These are phyloP conservation scores for Heliophila coronopifolia DNA, from an alignment of 441 rosid genomes.

Conservation along the genomic window DNA sequence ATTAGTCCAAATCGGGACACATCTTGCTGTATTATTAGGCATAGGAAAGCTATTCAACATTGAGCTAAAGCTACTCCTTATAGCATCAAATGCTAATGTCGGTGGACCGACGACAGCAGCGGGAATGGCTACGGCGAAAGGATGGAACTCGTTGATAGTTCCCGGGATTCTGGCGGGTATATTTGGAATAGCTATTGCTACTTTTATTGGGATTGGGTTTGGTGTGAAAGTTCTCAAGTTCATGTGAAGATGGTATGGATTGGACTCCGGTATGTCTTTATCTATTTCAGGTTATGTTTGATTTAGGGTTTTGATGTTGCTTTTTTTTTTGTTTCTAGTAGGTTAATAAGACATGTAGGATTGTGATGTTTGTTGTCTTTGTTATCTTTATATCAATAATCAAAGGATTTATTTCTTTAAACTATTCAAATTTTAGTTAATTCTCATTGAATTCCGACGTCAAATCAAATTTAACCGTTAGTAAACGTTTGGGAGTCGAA, in stretches of 20 bases:
- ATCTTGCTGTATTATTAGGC: slow-evolving; percentile 64
- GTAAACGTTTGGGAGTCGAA: too few relatives aligned
- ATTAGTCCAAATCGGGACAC: slow-evolving; percentile 59
- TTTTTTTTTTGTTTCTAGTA: too few relatives aligned
- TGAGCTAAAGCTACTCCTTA: slow-evolving; percentile 54
- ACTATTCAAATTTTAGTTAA: too few relatives aligned
- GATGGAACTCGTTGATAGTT: slow-evolving; percentile 65
- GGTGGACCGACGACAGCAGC: slow-evolving; percentile 94
- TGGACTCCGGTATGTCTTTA: too few relatives aligned
- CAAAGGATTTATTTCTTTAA: too few relatives aligned
- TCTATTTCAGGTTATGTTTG: too few relatives aligned
- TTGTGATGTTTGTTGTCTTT: too few relatives aligned
- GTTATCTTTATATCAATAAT: too few relatives aligned
- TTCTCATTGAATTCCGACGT: too few relatives aligned
- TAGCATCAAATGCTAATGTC: slow-evolving; percentile 90
- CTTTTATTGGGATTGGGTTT: slow-evolving; percentile 64
- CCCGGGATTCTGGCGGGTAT: slow-evolving; percentile 77
- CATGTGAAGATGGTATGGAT: slow-evolving; percentile 33
- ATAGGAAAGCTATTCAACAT: slow-evolving; percentile 60
- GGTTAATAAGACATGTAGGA: too few relatives aligned
- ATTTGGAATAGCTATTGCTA: slow-evolving; percentile 74
- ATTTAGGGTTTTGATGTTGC: too few relatives aligned
- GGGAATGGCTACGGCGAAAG: slow-evolving; percentile 87
- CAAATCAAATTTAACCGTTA: too few relatives aligned
- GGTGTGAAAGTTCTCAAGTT: slow-evolving; percentile 44